Percentiles rank a stretch among this genome's conserved stretches.
Evolutionary conservation across 805 yeast species (phyloP).

Genomic region (Cephaloascus fragrans): DNA sequence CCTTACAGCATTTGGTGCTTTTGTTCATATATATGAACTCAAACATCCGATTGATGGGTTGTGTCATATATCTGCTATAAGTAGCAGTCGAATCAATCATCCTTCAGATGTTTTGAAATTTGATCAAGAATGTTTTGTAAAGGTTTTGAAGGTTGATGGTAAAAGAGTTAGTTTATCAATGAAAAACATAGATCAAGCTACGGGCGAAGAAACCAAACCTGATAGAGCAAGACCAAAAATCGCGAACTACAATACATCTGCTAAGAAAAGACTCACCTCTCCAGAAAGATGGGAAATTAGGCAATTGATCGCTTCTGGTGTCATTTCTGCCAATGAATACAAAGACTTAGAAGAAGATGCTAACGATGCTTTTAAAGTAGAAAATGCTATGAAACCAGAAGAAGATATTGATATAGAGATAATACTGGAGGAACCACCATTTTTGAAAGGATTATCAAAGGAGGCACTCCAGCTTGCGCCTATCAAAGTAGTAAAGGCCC

Average conservation of each 20-base stretch:
- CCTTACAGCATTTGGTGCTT: conserved; percentile 69
- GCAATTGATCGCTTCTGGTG: conserved; percentile 77
- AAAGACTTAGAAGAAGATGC: conserved; percentile 41
- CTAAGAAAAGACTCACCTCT: conserved; percentile 49
- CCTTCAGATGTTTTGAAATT: conserved; percentile 49
- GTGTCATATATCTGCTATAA: conserved; percentile 69
- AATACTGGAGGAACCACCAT: conserved; percentile 58
- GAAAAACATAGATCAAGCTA: conserved; percentile 62
- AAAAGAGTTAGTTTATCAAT: conserved; percentile 49
- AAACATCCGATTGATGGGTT: conserved; percentile 40
- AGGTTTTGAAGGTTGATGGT: conserved; percentile 35
- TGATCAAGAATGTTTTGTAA: conserved; percentile 58
- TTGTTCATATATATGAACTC: conserved; percentile 38
- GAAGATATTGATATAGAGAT: conserved; percentile 68
- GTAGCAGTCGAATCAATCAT: conserved; percentile 36
- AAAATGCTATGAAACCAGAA: conserved; percentile 22
- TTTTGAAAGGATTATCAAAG: conserved; percentile 47
- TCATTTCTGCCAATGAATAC: conserved; percentile 53
- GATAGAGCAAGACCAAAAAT: conserved; percentile 6
- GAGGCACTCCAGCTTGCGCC: conserved; percentile 32
- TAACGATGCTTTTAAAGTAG: conserved; percentile 17
- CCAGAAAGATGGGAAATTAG: conserved; percentile 89
- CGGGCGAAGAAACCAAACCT: conserved; percentile 33
- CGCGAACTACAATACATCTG: conserved; percentile 2
- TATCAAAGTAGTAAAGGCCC: conserved; percentile 52